Conservation (phyloP, 805 yeast species). For the Wickerhamomyces chaumierensis region DNA sequence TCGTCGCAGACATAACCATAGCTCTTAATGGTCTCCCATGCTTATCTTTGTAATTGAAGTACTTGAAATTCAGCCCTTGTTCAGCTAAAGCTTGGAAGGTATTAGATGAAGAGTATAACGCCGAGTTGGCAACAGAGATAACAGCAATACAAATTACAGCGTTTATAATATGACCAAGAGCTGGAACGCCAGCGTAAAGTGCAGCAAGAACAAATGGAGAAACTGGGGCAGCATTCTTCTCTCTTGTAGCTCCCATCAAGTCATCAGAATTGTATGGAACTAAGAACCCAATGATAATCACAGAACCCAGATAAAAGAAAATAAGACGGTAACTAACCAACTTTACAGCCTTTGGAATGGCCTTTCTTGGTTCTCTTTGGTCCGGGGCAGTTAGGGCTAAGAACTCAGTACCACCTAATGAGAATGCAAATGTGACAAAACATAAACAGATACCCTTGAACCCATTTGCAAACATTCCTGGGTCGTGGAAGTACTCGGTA, state of each 20-base stretch:
- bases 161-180: slow-evolving; percentile 51
- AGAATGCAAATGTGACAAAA: slow-evolving; percentile 45
- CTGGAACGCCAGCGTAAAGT: slow-evolving; percentile 39
- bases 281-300: slow-evolving; percentile 36
- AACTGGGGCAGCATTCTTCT: slow-evolving; percentile 30
- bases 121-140: slow-evolving; percentile 45
- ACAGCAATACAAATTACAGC: slow-evolving; percentile 58
- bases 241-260: slow-evolving; percentile 28
- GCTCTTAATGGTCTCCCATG: slow-evolving; percentile 52
- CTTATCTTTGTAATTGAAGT: slow-evolving; percentile 40
- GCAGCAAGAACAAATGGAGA: slow-evolving; percentile 64
- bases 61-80: slow-evolving; percentile 50
- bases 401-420: slow-evolving; percentile 51
- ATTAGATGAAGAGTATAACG: slow-evolving; percentile 38
- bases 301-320: slow-evolving; percentile 37
- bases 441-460: slow-evolving; percentile 45
- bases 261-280: slow-evolving; percentile 39
- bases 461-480: slow-evolving; percentile 43
- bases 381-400: slow-evolving; percentile 48
- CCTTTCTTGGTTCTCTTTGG: slow-evolving; percentile 37
- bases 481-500: slow-evolving; percentile 36
- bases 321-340: slow-evolving; percentile 45
- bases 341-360: slow-evolving; percentile 46
- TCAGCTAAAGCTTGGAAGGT: slow-evolving; percentile 43
- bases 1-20: slow-evolving; percentile 33